These are phyloP conservation scores for Apodospora peruviana DNA, from an alignment of 495 filamentous ascomycete genomes.

Conservation along the genomic window DNA sequence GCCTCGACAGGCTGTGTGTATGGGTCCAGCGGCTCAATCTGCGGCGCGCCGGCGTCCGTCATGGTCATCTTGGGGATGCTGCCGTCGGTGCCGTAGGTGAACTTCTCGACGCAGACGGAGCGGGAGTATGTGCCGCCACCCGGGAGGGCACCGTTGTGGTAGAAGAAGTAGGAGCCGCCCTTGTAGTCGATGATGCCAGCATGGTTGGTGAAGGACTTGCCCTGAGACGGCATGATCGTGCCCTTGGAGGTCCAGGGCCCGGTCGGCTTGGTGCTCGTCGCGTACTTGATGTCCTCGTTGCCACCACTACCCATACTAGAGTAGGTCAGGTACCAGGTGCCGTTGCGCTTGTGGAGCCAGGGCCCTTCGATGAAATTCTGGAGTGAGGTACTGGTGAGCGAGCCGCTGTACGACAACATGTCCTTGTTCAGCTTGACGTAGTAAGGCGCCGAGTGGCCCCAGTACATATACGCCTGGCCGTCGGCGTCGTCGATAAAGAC, in stretches of 20 bases:
- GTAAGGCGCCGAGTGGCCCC: constrained; percentile 10
- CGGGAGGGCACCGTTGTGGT: constrained; percentile 28
- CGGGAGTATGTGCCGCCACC: constrained; percentile 20
- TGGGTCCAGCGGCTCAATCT: background rate
- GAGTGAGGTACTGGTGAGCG: background rate
- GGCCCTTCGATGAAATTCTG: constrained; percentile 25
- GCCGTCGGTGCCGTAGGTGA: constrained; percentile 23
- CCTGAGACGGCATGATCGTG: constrained; percentile 21
- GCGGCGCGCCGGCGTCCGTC: constrained; percentile 19
- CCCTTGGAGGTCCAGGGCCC: constrained; percentile 29
- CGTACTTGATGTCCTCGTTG: constrained; percentile 27
- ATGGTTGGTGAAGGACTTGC: constrained; percentile 26
- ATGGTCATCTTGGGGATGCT: constrained; percentile 23
- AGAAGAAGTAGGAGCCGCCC: constrained; percentile 26
- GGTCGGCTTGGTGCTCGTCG: constrained; percentile 18
- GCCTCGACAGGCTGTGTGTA: background rate
- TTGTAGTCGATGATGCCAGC: constrained; percentile 24
- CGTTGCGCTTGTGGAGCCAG: constrained; percentile 28
- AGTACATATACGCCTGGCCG: constrained; percentile 18
- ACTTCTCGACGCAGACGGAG: constrained; percentile 22
- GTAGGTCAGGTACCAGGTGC: constrained; percentile 26
- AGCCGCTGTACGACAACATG: constrained; percentile 27
- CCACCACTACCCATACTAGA: too few relatives aligned
- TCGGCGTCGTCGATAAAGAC: constrained; percentile 11
- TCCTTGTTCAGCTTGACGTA: constrained; percentile 29